phyloP scores from a whole-genome alignment of 371 early-diverging fungal genomes.

The Entomophthora muscae region DNA sequence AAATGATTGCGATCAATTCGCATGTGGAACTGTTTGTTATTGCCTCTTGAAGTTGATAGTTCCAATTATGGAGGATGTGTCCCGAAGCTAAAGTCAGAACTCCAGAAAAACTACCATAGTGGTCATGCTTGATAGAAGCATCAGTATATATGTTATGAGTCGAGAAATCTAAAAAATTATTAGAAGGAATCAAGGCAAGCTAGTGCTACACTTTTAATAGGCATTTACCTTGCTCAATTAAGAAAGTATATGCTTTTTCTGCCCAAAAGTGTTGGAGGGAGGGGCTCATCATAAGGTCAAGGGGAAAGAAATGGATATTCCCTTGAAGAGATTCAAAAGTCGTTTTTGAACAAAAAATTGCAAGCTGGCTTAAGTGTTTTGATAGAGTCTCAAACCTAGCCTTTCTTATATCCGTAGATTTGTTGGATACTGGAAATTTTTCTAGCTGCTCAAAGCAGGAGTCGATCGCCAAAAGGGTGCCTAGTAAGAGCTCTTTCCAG shows the following conservation, averaged over 20 bases:
- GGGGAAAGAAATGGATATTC: not conserved
- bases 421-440: not conserved
- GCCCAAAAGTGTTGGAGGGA: not conserved
- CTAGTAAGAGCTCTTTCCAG: not conserved
- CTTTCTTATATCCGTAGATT: not conserved
- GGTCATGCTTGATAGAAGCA: not conserved
- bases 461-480: not conserved
- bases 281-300: not conserved
- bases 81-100: not conserved
- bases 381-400: not conserved
- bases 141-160: not conserved
- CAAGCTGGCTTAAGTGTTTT: not conserved
- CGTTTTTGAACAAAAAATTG: not conserved
- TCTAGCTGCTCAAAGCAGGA: not conserved
- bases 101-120: not conserved
- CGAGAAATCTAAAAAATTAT: not conserved
- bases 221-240: not conserved
- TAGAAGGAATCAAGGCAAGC: not conserved
- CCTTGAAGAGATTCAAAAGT: not conserved
- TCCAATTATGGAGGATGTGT: not conserved
- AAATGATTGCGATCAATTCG: not conserved
- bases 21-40: not conserved
- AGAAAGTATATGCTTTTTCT: not conserved
- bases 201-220: not conserved
- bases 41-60: constrained; percentile 5